Percentiles rank a stretch among this genome's conserved stretches.
Evolutionary conservation across 441 rosid genomes (phyloP).

Genomic region (Brassica hybrid): DNA sequence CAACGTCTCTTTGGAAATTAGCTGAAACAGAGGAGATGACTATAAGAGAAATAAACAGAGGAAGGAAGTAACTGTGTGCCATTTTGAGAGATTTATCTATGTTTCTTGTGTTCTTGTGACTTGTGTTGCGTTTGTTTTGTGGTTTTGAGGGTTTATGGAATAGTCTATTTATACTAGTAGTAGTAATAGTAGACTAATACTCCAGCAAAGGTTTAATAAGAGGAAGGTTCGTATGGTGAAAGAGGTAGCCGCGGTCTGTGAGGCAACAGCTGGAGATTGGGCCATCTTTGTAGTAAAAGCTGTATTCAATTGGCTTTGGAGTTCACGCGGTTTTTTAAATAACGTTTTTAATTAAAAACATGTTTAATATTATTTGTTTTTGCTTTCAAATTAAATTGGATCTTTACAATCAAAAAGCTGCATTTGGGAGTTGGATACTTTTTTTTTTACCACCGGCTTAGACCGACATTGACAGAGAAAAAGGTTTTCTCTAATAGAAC

Average conservation of each 20-base stretch:
- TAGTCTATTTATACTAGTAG: constrained; percentile 24
- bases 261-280: constrained; percentile 41
- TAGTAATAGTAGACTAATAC: no score
- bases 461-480: constrained; percentile 27
- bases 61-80: constrained; percentile 22
- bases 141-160: constrained; percentile 22
- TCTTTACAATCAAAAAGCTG: neutral
- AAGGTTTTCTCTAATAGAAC: constrained; percentile 17
- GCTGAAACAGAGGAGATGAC: constrained; percentile 45
- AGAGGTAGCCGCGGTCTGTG: constrained; percentile 25
- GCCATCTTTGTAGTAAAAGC: constrained; percentile 38
- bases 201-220: neutral
- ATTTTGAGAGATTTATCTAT: constrained; percentile 13
- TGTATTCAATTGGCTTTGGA: constrained; percentile 34
- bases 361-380: neutral
- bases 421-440: constrained; percentile 6
- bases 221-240: constrained; percentile 37
- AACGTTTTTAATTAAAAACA: neutral
- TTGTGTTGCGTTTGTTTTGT: constrained; percentile 1
- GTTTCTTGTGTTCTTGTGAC: neutral
- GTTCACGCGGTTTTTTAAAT: constrained; percentile 34
- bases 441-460: constrained; percentile 42
- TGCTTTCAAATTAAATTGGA: constrained; percentile 9
- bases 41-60: constrained; percentile 28
- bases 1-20: constrained; percentile 52